Percentiles rank a stretch among this genome's conserved stretches.
Evolutionary conservation across 345 rosid genomes (phyloP).

Genomic region (Bruguiera parviflora): DNA sequence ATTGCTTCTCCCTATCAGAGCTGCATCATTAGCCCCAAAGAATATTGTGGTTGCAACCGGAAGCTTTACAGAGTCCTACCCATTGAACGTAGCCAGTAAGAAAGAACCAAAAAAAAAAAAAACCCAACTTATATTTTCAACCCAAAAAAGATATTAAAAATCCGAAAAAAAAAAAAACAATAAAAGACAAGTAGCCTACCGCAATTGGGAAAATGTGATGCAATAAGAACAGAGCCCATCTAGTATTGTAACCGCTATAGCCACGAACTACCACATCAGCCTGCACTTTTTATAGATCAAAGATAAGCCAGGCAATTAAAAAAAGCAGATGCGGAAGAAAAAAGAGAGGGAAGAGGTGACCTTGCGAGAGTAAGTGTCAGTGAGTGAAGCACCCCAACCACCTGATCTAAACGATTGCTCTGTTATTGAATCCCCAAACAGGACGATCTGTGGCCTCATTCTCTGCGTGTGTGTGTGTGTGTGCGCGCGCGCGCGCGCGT

Average conservation of each 20-base stretch:
- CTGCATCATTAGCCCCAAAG: slow-evolving; percentile 97
- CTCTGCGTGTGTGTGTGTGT: no score
- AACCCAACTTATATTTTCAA: slow-evolving; percentile 9
- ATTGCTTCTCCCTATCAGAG: slow-evolving; percentile 59
- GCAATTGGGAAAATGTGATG: slow-evolving; percentile 70
- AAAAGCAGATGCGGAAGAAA: background rate
- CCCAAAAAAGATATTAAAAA: background rate
- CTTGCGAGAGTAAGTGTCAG: slow-evolving; percentile 78
- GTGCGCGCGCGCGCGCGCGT: no score
- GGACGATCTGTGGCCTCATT: slow-evolving; percentile 72
- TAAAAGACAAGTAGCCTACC: background rate
- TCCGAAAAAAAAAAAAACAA: slow-evolving; percentile 7
- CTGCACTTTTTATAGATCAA: slow-evolving; percentile 15
- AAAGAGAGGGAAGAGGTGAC: slow-evolving; percentile 19
- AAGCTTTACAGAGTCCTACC: slow-evolving; percentile 45
- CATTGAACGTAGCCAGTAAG: no score
- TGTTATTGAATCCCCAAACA: slow-evolving; percentile 92
- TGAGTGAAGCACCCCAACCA: slow-evolving; percentile 90
- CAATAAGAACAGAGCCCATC: slow-evolving; percentile 90
- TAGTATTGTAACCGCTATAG: slow-evolving; percentile 86
- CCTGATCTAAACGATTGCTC: slow-evolving; percentile 69
- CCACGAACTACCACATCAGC: slow-evolving; percentile 89
- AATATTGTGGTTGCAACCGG: slow-evolving; percentile 77
- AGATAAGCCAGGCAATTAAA: background rate
- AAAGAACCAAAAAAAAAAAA: slow-evolving; percentile 2